Evolutionary conservation across 129 eudicot species (phyloP).

Genomic region (Artemisia annua): DNA sequence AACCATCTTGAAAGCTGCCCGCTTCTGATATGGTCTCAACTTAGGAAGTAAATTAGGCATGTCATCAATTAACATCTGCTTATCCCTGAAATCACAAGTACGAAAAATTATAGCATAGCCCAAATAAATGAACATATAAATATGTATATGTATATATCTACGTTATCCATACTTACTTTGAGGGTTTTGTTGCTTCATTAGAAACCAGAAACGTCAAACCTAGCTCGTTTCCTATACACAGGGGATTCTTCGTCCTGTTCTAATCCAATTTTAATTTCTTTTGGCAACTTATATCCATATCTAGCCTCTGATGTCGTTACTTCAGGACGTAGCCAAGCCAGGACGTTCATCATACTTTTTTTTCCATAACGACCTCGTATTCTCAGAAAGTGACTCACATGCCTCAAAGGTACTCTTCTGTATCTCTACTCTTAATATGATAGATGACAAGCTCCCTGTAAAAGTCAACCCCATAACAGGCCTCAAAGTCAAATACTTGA

Average conservation of each 20-base stretch:
- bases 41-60: slow-evolving; percentile 83
- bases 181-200: slow-evolving; percentile 96
- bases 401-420: slow-evolving; percentile 60
- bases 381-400: slow-evolving; percentile 69
- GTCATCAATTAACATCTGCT: slow-evolving; percentile 65
- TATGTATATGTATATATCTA: slow-evolving; percentile 4
- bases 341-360: slow-evolving; percentile 85
- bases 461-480: slow-evolving; percentile 45
- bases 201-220: slow-evolving; percentile 74
- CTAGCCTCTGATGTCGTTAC: slow-evolving; percentile 80
- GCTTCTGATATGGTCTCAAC: slow-evolving; percentile 93
- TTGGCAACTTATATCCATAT: slow-evolving; percentile 52
- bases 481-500: slow-evolving; percentile 73
- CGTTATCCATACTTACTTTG: slow-evolving; percentile 67
- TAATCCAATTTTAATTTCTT: slow-evolving; percentile 39
- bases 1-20: slow-evolving; percentile 98
- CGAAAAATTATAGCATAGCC: slow-evolving; percentile 6
- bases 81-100: slow-evolving; percentile 47
- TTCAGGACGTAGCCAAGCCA: slow-evolving; percentile 97
- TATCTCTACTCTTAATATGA: slow-evolving; percentile 75
- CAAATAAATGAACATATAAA: slow-evolving; percentile 14
- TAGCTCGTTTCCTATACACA: slow-evolving; percentile 40
- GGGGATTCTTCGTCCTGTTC: slow-evolving; percentile 37
- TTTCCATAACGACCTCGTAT: slow-evolving; percentile 68
- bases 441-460: slow-evolving; percentile 40